A percentile compares a stretch with the other conserved stretches of the same genome.
phyloP scores from a whole-genome alignment of 495 filamentous ascomycete genomes.

The Lophiostoma macrostomum region DNA sequence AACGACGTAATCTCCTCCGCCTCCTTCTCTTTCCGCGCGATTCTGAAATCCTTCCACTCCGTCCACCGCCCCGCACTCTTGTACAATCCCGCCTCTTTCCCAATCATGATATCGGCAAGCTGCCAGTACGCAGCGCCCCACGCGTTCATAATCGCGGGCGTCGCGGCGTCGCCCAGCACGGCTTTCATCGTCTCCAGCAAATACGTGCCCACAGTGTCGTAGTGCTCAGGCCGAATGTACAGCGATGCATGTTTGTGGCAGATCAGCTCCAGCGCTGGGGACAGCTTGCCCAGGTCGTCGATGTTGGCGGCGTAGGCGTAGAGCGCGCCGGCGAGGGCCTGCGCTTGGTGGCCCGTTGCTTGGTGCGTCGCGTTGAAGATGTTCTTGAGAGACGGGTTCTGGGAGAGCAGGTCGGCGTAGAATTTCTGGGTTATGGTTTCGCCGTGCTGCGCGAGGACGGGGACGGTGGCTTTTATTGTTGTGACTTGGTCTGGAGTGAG shows the following conservation, averaged over 20 bases:
- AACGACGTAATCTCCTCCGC: constrained; percentile 66
- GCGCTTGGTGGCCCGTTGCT: constrained; percentile 59
- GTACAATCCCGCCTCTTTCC: constrained; percentile 60
- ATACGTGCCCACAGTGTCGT: constrained; percentile 64
- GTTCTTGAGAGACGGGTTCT: constrained; percentile 59
- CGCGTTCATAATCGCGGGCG: constrained; percentile 62
- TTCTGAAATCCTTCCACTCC: constrained; percentile 64
- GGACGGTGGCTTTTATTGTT: constrained; percentile 59
- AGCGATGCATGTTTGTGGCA: constrained; percentile 73
- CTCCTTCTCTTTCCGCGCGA: constrained; percentile 61
- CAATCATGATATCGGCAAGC: constrained; percentile 68
- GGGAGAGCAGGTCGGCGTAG: constrained; percentile 64
- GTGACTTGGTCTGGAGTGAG: constrained; percentile 39
- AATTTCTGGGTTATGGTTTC: constrained; percentile 62
- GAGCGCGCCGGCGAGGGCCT: constrained; percentile 62
- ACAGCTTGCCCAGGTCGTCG: constrained; percentile 62
- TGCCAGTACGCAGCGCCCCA: constrained; percentile 71
- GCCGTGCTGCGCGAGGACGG: constrained; percentile 65
- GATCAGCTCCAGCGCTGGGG: constrained; percentile 65
- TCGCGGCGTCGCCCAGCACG: constrained; percentile 65
- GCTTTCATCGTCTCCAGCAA: constrained; percentile 65
- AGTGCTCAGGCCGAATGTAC: constrained; percentile 64
- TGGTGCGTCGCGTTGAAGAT: constrained; percentile 69
- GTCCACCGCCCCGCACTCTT: constrained; percentile 55
- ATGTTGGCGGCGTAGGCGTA: constrained; percentile 70